These are phyloP conservation scores for Naganishia friedmannii DNA, from an alignment of 768 basidiomycete genomes.

Conservation along the genomic window DNA sequence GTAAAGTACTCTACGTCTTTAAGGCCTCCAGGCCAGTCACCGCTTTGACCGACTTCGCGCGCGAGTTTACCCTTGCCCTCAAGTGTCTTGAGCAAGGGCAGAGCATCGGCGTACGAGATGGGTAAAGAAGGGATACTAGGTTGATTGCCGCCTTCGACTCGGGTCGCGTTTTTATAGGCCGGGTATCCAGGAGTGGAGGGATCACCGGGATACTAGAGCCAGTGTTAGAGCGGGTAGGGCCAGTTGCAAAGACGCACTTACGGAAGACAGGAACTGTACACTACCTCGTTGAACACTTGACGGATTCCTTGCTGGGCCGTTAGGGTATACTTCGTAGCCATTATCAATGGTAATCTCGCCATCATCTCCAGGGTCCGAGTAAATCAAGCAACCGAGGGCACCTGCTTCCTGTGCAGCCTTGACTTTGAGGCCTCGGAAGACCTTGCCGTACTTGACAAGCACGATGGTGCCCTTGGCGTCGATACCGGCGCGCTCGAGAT, in stretches of 20 bases:
- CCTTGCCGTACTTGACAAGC: constrained; percentile 66
- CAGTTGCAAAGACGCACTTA: background rate
- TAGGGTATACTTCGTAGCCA: constrained; percentile 72
- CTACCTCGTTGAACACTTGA: constrained; percentile 72
- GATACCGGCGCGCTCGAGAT: constrained; percentile 64
- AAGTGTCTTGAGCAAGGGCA: constrained; percentile 62
- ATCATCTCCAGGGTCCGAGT: constrained; percentile 81
- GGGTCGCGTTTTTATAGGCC: constrained; percentile 74
- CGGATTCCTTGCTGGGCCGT: constrained; percentile 77
- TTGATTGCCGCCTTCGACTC: constrained; percentile 55
- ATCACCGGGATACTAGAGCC: constrained; percentile 52
- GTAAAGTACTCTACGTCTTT: constrained; percentile 50
- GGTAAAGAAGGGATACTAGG: constrained; percentile 61
- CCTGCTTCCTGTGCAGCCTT: constrained; percentile 74
- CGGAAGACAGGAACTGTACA: constrained; percentile 61
- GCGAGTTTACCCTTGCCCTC: constrained; percentile 53
- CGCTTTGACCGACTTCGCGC: constrained; percentile 38
- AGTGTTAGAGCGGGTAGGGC: background rate
- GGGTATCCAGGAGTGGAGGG: constrained; percentile 86
- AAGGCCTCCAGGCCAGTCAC: constrained; percentile 52
- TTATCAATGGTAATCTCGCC: constrained; percentile 72
- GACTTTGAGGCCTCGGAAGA: constrained; percentile 83
- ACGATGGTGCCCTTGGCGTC: constrained; percentile 75
- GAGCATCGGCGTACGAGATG: constrained; percentile 79
- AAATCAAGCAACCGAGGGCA: constrained; percentile 68